Conservation (phyloP, 306 rosid genomes). For the Glycine soja region DNA sequence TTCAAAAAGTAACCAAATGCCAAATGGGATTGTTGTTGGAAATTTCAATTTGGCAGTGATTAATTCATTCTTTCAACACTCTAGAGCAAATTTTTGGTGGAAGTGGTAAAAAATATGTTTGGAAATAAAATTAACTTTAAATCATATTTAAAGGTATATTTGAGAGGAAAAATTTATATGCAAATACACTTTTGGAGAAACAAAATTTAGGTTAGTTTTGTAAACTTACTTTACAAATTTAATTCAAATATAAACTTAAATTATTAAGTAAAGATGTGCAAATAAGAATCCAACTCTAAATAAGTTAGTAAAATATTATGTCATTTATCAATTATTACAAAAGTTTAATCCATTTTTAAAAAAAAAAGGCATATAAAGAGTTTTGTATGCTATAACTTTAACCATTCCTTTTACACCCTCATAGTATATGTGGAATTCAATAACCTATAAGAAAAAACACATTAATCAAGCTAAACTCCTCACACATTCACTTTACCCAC, state of each 20-base stretch:
- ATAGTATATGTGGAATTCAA: background rate
- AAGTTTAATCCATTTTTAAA: background rate
- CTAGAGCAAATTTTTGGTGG: too few species aligned
- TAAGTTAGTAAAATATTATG: background rate
- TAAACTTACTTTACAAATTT: too few species aligned
- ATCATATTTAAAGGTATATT: too few species aligned
- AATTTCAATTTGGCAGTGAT: too few species aligned
- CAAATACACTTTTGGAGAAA: too few species aligned
- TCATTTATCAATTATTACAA: background rate
- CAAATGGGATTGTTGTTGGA: too few species aligned
- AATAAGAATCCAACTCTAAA: background rate
- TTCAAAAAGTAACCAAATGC: slow-evolving; percentile 8
- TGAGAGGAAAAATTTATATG: too few species aligned
- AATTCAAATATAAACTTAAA: too few species aligned
- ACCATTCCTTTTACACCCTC: background rate
- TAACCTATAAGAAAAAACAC: background rate
- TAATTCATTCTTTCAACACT: too few species aligned
- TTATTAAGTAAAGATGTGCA: background rate
- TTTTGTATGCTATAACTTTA: background rate
- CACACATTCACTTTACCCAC: background rate
- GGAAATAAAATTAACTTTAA: too few species aligned
- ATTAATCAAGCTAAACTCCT: background rate
- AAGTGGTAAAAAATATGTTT: too few species aligned
- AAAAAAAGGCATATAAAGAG: background rate
- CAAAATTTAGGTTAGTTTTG: too few species aligned